phyloP scores from a whole-genome alignment of 1,284 basidiomycete species.

The Microbotryum saponariae region DNA sequence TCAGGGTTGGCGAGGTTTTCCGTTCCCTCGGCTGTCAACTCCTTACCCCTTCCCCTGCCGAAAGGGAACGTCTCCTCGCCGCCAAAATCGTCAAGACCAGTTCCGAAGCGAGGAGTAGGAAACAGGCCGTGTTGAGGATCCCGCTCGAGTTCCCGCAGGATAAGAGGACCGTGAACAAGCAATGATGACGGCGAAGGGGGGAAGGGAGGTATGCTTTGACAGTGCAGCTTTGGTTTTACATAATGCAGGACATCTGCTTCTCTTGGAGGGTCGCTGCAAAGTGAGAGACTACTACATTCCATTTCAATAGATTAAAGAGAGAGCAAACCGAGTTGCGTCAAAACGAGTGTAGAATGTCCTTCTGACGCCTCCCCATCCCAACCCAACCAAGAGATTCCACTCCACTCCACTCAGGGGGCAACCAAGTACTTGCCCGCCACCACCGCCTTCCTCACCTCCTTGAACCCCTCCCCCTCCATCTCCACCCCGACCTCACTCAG shows the following conservation, averaged over 20 bases:
- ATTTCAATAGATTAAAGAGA: too few relatives aligned
- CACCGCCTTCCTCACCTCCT: slow-evolving; percentile 34
- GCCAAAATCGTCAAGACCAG: slow-evolving; percentile 8
- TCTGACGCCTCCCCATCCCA: too few relatives aligned
- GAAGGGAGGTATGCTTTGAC: too few relatives aligned
- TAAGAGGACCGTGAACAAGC: slow-evolving; percentile 41
- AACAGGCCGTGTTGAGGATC: slow-evolving; percentile 61
- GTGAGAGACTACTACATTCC: too few relatives aligned
- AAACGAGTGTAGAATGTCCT: too few relatives aligned
- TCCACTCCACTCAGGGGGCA: slow-evolving; percentile 12
- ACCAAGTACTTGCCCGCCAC: slow-evolving; percentile 43
- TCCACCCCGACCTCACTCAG: slow-evolving; percentile 43
- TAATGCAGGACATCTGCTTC: too few relatives aligned
- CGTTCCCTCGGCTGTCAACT: slow-evolving; percentile 59
- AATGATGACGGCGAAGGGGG: slow-evolving; percentile 26
- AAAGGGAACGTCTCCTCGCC: slow-evolving; percentile 39
- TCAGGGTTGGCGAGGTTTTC: slow-evolving; percentile 40
- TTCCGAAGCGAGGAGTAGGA: slow-evolving; percentile 41
- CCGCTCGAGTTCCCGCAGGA: slow-evolving; percentile 71
- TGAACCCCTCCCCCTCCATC: slow-evolving; percentile 39
- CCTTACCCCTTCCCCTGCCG: slow-evolving; percentile 51
- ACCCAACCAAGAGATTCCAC: too few relatives aligned
- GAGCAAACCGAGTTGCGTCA: too few relatives aligned
- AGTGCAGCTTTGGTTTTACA: too few relatives aligned
- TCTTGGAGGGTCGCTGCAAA: too few relatives aligned